Evolutionary conservation across 306 rosid genomes (phyloP).

Genomic region (Acacia crassicarpa): DNA sequence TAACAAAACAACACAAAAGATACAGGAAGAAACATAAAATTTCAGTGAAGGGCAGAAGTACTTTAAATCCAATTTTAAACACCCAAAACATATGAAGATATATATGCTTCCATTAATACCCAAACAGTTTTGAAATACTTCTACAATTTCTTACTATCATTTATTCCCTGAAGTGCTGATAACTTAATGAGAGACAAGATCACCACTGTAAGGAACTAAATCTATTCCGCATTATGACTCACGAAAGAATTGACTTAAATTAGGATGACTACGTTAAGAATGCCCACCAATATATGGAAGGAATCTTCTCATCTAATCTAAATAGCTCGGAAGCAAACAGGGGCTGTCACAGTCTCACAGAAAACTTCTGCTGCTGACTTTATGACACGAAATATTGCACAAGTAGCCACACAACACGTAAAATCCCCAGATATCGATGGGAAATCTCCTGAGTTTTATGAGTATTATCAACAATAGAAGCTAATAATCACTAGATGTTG

Average conservation of each 20-base stretch:
- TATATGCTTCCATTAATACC: background rate
- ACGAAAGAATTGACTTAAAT: background rate
- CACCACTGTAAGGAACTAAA: slow-evolving; percentile 12
- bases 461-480: background rate
- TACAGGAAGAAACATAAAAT: slow-evolving; percentile 22
- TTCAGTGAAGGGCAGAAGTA: background rate
- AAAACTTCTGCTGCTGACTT: background rate
- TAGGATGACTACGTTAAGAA: background rate
- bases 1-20: slow-evolving; percentile 13
- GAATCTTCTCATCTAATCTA: too few species aligned
- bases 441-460: background rate
- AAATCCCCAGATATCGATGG: background rate
- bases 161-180: background rate
- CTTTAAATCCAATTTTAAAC: background rate
- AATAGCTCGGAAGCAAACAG: background rate
- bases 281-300: background rate
- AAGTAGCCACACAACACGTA: background rate
- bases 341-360: background rate
- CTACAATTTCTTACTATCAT: background rate
- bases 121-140: slow-evolving; percentile 8
- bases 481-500: background rate
- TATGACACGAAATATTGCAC: background rate
- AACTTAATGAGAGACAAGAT: slow-evolving; percentile 6
- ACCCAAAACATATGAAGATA: slow-evolving; percentile 1
- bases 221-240: background rate